Evolutionary conservation across 441 rosid species (phyloP).

Genomic region (Gossypium trilobum): DNA sequence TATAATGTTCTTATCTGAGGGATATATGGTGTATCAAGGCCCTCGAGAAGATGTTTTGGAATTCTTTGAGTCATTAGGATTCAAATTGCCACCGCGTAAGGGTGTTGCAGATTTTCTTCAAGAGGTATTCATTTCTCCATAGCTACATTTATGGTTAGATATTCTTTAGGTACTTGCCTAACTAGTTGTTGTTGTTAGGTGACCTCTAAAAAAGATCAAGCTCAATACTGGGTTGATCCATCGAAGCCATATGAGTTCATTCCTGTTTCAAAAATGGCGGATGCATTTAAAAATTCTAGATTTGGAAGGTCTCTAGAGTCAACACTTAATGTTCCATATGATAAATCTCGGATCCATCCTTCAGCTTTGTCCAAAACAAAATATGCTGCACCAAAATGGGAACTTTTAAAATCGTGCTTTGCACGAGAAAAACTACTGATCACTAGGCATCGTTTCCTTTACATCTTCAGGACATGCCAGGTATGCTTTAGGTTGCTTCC

Average conservation of each 20-base stretch:
- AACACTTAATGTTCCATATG: conserved; percentile 36
- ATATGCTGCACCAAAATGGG: conserved; percentile 67
- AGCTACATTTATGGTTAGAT: not conserved
- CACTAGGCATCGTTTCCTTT: conserved; percentile 63
- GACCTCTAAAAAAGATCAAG: conserved; percentile 88
- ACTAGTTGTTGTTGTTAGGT: conserved; percentile 41
- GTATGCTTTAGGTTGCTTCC: conserved; percentile 27
- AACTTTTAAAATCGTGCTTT: conserved; percentile 58
- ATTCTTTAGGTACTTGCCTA: conserved; percentile 9
- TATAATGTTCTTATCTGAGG: conserved; percentile 70
- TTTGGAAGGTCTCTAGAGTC: conserved; percentile 50
- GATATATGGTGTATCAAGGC: conserved; percentile 71
- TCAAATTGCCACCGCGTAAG: conserved; percentile 64
- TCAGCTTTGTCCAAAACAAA: conserved; percentile 56
- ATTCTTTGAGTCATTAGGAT: conserved; percentile 87
- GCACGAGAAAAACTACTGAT: conserved; percentile 60
- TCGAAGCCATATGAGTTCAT: conserved; percentile 58
- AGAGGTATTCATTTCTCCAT: conserved; percentile 43
- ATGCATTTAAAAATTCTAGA: conserved; percentile 53
- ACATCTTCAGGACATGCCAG: conserved; percentile 76
- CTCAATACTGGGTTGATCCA: conserved; percentile 87
- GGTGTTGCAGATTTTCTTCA: conserved; percentile 93
- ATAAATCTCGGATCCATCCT: conserved; percentile 45
- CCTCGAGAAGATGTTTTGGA: conserved; percentile 64
- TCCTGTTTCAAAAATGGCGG: conserved; percentile 58